A percentile compares a stretch with the other conserved stretches of the same genome.
Conservation (phyloP, 2,329 filamentous ascomycete species). For the Tolypocladium ovalisporum region DNA sequence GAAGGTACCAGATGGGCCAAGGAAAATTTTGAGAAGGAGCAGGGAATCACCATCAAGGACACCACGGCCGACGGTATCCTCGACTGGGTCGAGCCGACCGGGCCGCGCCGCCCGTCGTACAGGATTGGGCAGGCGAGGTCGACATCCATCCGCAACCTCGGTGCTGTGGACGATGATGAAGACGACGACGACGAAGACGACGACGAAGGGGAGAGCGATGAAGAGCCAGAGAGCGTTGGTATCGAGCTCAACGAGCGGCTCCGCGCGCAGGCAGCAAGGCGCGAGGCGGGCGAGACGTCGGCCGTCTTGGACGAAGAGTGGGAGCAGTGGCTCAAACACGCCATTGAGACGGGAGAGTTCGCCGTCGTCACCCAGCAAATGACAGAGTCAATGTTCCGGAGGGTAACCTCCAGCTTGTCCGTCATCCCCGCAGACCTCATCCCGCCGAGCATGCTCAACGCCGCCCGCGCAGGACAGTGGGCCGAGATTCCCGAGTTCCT, state of each 20-base stretch:
- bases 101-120: constrained; percentile 2
- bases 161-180: constrained; percentile 15
- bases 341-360: constrained; percentile 51
- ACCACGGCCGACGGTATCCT: constrained; percentile 60
- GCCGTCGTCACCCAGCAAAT: constrained; percentile 34
- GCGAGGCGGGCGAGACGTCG: constrained; percentile 47
- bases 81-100: constrained; percentile 34
- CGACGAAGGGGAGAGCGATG: constrained; percentile 43
- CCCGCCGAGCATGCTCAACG: constrained; percentile 39
- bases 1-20: constrained; percentile 77
- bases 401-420: constrained; percentile 10
- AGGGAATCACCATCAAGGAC: constrained; percentile 58
- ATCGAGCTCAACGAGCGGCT: constrained; percentile 54
- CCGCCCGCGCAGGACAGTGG: constrained; percentile 47
- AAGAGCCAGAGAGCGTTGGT: constrained; percentile 44
- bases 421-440: constrained; percentile 27
- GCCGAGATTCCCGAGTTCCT: constrained; percentile 45
- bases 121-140: constrained; percentile 4
- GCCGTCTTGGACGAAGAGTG: constrained; percentile 58
- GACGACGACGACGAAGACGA: constrained; percentile 24
- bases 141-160: constrained; percentile 6
- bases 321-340: constrained; percentile 66
- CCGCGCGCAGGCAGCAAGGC: constrained; percentile 49
- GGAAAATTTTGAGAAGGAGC: constrained; percentile 67
- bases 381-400: constrained; percentile 21